phyloP scores from a whole-genome alignment of 768 basidiomycete species.

The Boletus reticuloceps region DNA sequence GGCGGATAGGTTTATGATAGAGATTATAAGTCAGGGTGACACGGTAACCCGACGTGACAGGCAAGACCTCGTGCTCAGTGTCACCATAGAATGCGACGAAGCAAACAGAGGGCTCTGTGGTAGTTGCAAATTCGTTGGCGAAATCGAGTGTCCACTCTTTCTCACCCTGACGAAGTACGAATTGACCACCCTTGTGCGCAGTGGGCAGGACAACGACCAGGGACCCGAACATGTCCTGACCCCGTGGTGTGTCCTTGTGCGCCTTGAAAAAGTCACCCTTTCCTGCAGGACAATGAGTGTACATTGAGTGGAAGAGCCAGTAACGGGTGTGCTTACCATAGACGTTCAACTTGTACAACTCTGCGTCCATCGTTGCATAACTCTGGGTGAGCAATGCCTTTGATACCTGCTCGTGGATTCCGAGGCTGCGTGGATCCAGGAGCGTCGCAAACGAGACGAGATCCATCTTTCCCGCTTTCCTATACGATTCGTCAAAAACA shows the following conservation, averaged over 20 bases:
- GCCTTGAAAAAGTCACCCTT: slow-evolving; percentile 7
- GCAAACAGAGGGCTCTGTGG: neutral
- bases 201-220: slow-evolving; percentile 36
- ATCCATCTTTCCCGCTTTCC: slow-evolving; percentile 49
- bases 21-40: neutral
- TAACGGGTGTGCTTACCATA: slow-evolving; percentile 10
- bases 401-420: neutral
- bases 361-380: neutral
- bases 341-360: neutral
- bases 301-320: no score
- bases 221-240: slow-evolving; percentile 46
- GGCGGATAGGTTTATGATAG: neutral
- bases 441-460: slow-evolving; percentile 28
- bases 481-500: slow-evolving; percentile 16
- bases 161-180: slow-evolving; percentile 1
- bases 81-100: slow-evolving; percentile 34
- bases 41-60: slow-evolving; percentile 32
- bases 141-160: slow-evolving; percentile 1
- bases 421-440: neutral
- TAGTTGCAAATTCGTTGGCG: neutral
- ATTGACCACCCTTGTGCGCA: slow-evolving; percentile 6
- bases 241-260: slow-evolving; percentile 32
- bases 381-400: slow-evolving; percentile 1
- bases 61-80: slow-evolving; percentile 43
- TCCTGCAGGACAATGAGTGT: no score